Evolutionary conservation across 257 asterid genomes (phyloP), one percentile per base, ranked within the genome.

Genomic region (Nicotiana undulata): DNA sequence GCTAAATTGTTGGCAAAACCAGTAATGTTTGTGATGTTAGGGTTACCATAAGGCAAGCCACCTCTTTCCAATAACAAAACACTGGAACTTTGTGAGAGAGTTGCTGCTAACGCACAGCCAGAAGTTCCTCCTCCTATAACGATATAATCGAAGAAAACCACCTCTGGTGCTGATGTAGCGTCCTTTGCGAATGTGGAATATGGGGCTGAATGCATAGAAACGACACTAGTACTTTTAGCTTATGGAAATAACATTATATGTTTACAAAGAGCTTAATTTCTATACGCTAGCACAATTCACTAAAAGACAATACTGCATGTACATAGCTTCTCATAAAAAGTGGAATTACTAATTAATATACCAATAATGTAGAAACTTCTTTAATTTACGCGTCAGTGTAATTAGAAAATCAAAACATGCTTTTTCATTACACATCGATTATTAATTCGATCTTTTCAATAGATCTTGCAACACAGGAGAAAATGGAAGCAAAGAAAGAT

Each of bases 41-140:
- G 93, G 80, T 93, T 76, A 60, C 82, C 85, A 75, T 94, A 94
- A 0, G 98, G 98, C 15, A 93, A 81, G 9, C 92, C 96, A 51
- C 98, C 98, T 51, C 98, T 80, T 84, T 94, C 98, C 11, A 94
- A 88, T 34, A 94, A 72, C 0, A 91, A 80, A 5, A 94, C 97
- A n/a, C 32, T 87, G 4, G 94, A 31, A 76, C 88, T 83, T 75
- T 81, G 76, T 5, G 98, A 94, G 22, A 93, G 93, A 5, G 98
- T 93, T 1, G 98, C 95, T 2, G 98, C 95, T 56, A 93, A 76
- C 0, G 93, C 91, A 83, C 98, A 93, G 1, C 98, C 98, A 7
- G 94, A 88, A 5, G 98, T 89, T 29, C 98, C 98, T 6, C 98
- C 98, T 1, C 98, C 98, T 51, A 92, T 28, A 9, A 94, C 52